These are phyloP conservation scores for Suillus ampliporus DNA, from an alignment of 768 basidiomycete genomes.

Conservation along the genomic window DNA sequence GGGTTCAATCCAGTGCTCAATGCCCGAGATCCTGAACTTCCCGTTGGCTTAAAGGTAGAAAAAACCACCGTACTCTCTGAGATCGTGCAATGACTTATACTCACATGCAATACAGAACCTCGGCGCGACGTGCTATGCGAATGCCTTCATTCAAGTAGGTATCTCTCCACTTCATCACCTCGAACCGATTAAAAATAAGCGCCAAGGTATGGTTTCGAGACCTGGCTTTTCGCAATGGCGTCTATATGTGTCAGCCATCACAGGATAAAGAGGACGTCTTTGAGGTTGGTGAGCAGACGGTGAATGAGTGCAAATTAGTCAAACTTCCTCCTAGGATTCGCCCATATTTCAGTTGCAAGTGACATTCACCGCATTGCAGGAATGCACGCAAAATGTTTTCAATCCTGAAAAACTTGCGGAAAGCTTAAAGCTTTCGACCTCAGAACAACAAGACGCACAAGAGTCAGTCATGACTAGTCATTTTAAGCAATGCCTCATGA, in stretches of 20 bases:
- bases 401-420: slow-evolving; percentile 88
- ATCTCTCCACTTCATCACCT: slow-evolving; percentile 1
- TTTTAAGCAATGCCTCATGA: slow-evolving; percentile 14
- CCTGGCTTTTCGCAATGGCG: slow-evolving; percentile 76
- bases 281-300: slow-evolving; percentile 42
- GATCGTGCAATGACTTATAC: slow-evolving; percentile 8
- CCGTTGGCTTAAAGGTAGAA: slow-evolving; percentile 78
- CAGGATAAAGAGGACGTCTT: slow-evolving; percentile 50
- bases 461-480: slow-evolving; percentile 60
- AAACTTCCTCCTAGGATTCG: slow-evolving; percentile 57
- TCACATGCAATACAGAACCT: slow-evolving; percentile 66
- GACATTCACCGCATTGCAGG: slow-evolving; percentile 86
- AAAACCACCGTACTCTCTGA: neutral
- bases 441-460: slow-evolving; percentile 96
- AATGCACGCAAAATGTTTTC: slow-evolving; percentile 69
- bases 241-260: slow-evolving; percentile 76
- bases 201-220: slow-evolving; percentile 91
- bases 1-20: slow-evolving; percentile 59
- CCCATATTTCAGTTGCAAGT: slow-evolving; percentile 81
- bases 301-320: neutral
- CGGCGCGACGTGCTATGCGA: slow-evolving; percentile 97
- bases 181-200: slow-evolving; percentile 12
- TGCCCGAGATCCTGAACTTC: slow-evolving; percentile 57
- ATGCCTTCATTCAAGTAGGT: slow-evolving; percentile 87
- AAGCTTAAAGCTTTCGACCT: slow-evolving; percentile 77